These are phyloP conservation scores for Moesziomyces sp. DNA, from an alignment of 1,284 basidiomycete genomes.

Conservation along the genomic window DNA sequence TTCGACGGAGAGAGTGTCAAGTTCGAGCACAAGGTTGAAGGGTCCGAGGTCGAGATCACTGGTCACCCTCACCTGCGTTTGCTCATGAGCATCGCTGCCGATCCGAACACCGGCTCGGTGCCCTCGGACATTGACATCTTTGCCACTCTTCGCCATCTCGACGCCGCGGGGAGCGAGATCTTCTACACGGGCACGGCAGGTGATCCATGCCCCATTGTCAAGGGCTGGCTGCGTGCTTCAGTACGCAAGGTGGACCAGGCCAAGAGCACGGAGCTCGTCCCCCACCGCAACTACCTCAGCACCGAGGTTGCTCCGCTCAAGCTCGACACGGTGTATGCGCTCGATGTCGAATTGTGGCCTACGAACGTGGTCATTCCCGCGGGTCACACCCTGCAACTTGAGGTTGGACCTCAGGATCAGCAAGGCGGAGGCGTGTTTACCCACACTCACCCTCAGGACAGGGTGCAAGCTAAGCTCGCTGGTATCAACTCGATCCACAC, in stretches of 20 bases:
- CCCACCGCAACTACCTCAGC: constrained; percentile 60
- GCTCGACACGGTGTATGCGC: constrained; percentile 44
- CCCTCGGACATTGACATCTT: constrained; percentile 67
- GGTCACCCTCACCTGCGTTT: constrained; percentile 63
- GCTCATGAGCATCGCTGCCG: constrained; percentile 40
- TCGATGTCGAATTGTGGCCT: constrained; percentile 67
- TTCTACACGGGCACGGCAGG: constrained; percentile 67
- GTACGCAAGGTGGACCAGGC: constrained; percentile 56
- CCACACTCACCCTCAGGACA: constrained; percentile 21
- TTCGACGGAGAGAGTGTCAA: constrained; percentile 18
- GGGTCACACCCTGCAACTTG: constrained; percentile 59
- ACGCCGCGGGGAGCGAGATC: constrained; percentile 63
- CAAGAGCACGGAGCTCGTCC: constrained; percentile 49
- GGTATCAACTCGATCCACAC: constrained; percentile 21
- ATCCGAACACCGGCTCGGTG: constrained; percentile 19
- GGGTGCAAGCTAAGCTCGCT: constrained; percentile 7
- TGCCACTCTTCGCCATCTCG: constrained; percentile 65
- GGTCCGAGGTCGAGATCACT: constrained; percentile 58
- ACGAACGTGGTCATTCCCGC: constrained; percentile 60
- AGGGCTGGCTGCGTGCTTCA: constrained; percentile 67
- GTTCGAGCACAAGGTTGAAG: constrained; percentile 11
- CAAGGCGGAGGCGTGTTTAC: constrained; percentile 25
- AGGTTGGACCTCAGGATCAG: constrained; percentile 50
- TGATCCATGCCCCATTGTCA: constrained; percentile 63
- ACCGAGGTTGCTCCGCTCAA: constrained; percentile 57